Evolutionary conservation across 2,329 filamentous ascomycete species (phyloP).

Genomic region (Colletotrichum sp.): DNA sequence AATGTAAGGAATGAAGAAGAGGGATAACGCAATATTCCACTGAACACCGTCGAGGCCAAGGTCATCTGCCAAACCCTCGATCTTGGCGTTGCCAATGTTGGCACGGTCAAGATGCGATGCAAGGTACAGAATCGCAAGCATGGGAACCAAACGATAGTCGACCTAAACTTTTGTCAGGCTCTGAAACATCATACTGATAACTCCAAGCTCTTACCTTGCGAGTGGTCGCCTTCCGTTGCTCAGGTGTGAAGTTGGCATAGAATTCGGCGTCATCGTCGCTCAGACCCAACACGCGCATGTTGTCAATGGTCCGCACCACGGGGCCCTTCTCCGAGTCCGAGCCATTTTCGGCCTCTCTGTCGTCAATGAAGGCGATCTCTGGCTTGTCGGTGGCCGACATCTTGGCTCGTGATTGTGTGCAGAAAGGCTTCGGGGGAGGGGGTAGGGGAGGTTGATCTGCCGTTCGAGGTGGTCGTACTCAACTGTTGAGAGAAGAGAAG

Average conservation of each 20-base stretch:
- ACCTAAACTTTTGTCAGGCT: background rate
- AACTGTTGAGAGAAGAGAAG: background rate
- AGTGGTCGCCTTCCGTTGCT: slow-evolving; percentile 26
- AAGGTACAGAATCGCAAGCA: slow-evolving; percentile 63
- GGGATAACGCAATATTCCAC: slow-evolving; percentile 59
- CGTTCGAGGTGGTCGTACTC: background rate
- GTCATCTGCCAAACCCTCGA: slow-evolving; percentile 39
- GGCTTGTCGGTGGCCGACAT: slow-evolving; percentile 24
- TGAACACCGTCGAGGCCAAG: slow-evolving; percentile 56
- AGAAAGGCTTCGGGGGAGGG: background rate
- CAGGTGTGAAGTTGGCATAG: slow-evolving; percentile 27
- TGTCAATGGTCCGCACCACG: slow-evolving; percentile 28
- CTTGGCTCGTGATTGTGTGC: background rate
- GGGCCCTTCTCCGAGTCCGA: slow-evolving; percentile 23
- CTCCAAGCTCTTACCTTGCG: slow-evolving; percentile 25
- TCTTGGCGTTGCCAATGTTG: slow-evolving; percentile 59
- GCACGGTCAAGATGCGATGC: slow-evolving; percentile 62
- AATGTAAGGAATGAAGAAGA: slow-evolving; percentile 71
- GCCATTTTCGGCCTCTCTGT: slow-evolving; percentile 8
- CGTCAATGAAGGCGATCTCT: slow-evolving; percentile 27
- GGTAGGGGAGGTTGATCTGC: background rate
- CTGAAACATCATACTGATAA: background rate
- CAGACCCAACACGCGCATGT: slow-evolving; percentile 33
- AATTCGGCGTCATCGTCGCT: slow-evolving; percentile 31
- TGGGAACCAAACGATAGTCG: slow-evolving; percentile 34